Evolutionary conservation across 352 stramenopile genomes (phyloP), one percentile per base, ranked within the genome.

Genomic region (Globisporangium radiosum): DNA sequence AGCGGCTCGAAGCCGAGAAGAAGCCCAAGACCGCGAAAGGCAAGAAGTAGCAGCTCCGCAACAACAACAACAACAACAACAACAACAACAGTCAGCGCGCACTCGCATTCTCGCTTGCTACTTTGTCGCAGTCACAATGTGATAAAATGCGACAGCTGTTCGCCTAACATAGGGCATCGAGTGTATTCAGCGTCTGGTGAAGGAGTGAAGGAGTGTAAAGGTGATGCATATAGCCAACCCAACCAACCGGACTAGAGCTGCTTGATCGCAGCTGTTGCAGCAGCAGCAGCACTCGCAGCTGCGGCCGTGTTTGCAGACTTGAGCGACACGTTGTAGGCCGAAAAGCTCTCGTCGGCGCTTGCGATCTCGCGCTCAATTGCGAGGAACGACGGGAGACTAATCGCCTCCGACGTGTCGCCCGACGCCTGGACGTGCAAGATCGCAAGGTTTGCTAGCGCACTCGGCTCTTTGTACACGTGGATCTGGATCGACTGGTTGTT

Each of bases 401-500:
- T 76, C 36, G 56, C 65, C 54, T 79, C 66, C 55, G 71, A 71
- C 52, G 73, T 73, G 50, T 85, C 80, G 11, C 70, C 81, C 13
- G 82, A 87, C 33, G 82, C 84, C 62, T 94, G 84, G 25, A 94
- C 73, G 43, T 94, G 84, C 52, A 91, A 64, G 50, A 94, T 81
- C 53, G 76, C 70, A 9, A 90, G 78, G 0, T 75, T 76, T 2
- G 73, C 78, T 61, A 94, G 70, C 6, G 73, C 62, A 5, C 64
- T 63, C 33, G 84, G 84, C 56, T 92, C 84, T 63, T 94, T 94
- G 73, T 94, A 94, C 37, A 90, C 69, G 64, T 94, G 84, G 47
- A 94, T 85, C 66, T 94, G 82, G 66, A 92, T 90, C 45, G 84
- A 94, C 66, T 92, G 84, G 66, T 92, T 92, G 63, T 88, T 70